Evolutionary conservation across 345 rosid species (phyloP).

Genomic region (Hibiscus tridactylites): DNA sequence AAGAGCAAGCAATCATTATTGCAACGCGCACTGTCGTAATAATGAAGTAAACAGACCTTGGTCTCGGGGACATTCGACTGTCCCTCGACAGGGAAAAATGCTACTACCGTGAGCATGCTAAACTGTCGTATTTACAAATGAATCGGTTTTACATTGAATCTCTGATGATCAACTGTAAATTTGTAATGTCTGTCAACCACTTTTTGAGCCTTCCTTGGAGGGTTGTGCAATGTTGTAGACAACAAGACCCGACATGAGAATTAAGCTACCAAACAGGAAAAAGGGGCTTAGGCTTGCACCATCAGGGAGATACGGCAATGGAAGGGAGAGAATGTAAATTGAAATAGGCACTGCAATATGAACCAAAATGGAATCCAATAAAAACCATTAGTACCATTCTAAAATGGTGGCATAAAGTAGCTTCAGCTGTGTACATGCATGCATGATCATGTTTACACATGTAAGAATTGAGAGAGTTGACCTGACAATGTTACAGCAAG

Average conservation of each 20-base stretch:
- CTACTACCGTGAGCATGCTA: neutral
- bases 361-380: neutral
- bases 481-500: slow-evolving; percentile 67
- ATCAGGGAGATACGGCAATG: slow-evolving; percentile 71
- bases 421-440: neutral
- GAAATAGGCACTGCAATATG: slow-evolving; percentile 58
- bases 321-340: slow-evolving; percentile 61
- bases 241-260: slow-evolving; percentile 61
- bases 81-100: neutral
- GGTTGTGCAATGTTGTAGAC: slow-evolving; percentile 45
- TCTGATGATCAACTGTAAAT: neutral
- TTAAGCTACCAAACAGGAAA: slow-evolving; percentile 38
- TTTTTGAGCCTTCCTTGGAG: slow-evolving; percentile 25
- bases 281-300: slow-evolving; percentile 68
- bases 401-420: neutral
- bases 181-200: neutral
- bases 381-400: neutral
- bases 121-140: neutral
- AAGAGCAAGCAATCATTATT: neutral
- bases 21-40: too few species aligned
- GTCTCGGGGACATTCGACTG: neutral
- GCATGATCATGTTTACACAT: neutral
- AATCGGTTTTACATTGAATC: neutral
- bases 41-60: too few species aligned
- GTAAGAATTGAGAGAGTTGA: slow-evolving; percentile 9